Conservation (phyloP, 2,329 filamentous ascomycete genomes). For the Dothistroma septosporum region DNA sequence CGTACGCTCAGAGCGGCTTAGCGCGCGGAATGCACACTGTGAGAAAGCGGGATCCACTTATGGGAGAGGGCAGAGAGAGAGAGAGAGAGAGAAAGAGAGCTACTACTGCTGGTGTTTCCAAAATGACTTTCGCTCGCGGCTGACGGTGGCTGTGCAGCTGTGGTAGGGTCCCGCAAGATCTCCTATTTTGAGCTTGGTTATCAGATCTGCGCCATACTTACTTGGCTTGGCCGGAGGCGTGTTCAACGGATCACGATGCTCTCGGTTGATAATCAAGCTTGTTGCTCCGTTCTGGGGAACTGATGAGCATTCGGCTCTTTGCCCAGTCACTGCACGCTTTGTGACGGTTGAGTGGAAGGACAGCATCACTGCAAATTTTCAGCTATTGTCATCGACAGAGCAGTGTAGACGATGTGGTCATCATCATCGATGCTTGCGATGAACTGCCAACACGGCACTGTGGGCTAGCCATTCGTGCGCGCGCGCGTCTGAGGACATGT, state of each 20-base stretch:
- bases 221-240: too few species aligned
- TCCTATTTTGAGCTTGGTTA: not conserved
- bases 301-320: not conserved
- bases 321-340: not conserved
- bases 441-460: too few species aligned
- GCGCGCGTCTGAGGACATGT: not conserved
- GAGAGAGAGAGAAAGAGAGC: too few species aligned
- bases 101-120: not conserved
- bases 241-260: not conserved
- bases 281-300: not conserved
- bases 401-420: not conserved
- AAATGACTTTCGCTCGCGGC: not conserved
- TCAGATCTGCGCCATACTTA: not conserved
- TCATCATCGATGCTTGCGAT: not conserved
- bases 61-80: not conserved
- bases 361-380: not conserved
- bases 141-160: too few species aligned
- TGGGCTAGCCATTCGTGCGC: too few species aligned
- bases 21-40: not conserved
- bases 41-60: not conserved
- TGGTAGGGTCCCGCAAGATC: not conserved
- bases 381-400: not conserved
- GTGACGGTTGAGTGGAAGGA: not conserved
- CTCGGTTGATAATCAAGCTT: not conserved
- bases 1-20: conserved; percentile 7